Base-by-base conservation (phyloP, 441 rosid genomes). In the Sinapis alba region DNA sequence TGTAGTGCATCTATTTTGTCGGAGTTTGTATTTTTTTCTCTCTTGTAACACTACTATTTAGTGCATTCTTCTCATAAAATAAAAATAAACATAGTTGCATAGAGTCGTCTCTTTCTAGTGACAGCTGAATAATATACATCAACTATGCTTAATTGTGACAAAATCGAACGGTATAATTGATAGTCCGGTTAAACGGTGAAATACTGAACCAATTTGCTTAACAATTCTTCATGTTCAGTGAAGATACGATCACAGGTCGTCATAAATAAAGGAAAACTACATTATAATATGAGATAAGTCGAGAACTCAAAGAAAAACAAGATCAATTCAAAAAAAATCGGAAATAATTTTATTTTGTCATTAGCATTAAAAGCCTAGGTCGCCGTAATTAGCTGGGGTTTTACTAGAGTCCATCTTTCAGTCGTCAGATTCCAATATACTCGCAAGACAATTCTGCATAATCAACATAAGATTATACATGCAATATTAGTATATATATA, bases 371-470 rank as follows among this genome's bases (percentile, higher is more conserved):
- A 75, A 26, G 51, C 41, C 70, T 63, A 63, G 54, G 23, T 76
- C 41, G 23, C 54, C 66, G 9, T 16, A 30, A 61, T 69, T 76
- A 76, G 66, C 61, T 56, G 51, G 27, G 27, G 13, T 28, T 30
- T 18, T n/a, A 56, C 13, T 34, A 3, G 12, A 75, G 12, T 53
- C 18, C 53, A 26, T 59, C 58, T 38, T 65, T 72, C 59, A 77
- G 51, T 71, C 73, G 27, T 77, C 80, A 65, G 77, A 77, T 71
- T 77, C 80, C 80, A 77, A 34, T 59, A 77, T 77, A 72, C 80
- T 77, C 21, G 80, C 80, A 19, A 77, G 80, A 77, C 77, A 77
- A n/a, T 71, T 77, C 80, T 77, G 80, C 53, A 71, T 1, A 69
- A 45, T 8, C 56, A 58, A 32, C 57, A 2, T 18, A 45, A 47